Conservation (phyloP, 2,329 filamentous ascomycete species). For the Grosmannia clavigera region DNA sequence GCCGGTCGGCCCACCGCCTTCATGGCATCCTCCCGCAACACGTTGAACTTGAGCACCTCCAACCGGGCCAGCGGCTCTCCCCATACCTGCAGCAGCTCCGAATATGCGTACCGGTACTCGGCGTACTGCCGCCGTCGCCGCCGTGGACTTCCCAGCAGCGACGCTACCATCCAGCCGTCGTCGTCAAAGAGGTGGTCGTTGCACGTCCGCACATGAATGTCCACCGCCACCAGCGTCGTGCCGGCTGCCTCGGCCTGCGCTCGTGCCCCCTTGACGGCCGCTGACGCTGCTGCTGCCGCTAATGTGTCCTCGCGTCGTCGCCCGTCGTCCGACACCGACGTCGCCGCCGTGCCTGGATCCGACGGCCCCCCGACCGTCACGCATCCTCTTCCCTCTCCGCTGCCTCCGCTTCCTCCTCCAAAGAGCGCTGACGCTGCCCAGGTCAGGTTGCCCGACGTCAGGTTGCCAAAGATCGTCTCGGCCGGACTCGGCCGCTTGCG, state of each 20-base stretch:
- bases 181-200: conserved; percentile 57
- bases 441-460: conserved; percentile 40
- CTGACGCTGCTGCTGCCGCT: neutral
- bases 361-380: conserved; percentile 13
- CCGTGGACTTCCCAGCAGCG: conserved; percentile 42
- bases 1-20: conserved; percentile 13
- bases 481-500: conserved; percentile 49
- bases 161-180: conserved; percentile 49
- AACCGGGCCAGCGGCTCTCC: conserved; percentile 47
- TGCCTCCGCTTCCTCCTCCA: neutral
- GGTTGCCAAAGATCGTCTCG: conserved; percentile 43
- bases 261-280: neutral
- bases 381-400: neutral
- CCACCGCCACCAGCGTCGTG: conserved; percentile 33
- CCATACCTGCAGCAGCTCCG: conserved; percentile 59
- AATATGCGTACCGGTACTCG: conserved; percentile 53
- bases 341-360: conserved; percentile 31
- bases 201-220: conserved; percentile 40
- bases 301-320: conserved; percentile 28
- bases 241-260: neutral
- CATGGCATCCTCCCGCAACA: conserved; percentile 36
- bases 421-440: conserved; percentile 36
- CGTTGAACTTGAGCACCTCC: conserved; percentile 59
- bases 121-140: conserved; percentile 31
- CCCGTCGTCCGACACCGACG: conserved; percentile 43